These are phyloP conservation scores for Saccharomycopsis sp. DNA, from an alignment of 805 yeast species.

Conservation along the genomic window DNA sequence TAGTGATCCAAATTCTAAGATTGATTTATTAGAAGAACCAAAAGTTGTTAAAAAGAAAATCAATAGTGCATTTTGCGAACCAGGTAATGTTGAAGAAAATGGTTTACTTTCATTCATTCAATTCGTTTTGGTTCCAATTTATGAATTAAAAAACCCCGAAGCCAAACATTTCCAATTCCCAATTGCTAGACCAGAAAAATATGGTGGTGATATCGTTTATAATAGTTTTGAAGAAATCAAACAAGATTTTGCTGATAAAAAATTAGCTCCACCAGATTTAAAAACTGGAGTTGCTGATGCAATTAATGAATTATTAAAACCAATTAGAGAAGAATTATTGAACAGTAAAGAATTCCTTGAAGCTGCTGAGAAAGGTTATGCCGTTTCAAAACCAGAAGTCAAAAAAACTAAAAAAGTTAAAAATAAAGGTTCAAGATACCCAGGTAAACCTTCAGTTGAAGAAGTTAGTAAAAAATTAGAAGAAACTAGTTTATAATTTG, in stretches of 20 bases:
- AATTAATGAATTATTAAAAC: slow-evolving; percentile 70
- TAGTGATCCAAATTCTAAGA: slow-evolving; percentile 95
- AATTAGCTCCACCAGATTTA: slow-evolving; percentile 86
- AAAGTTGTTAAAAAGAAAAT: slow-evolving; percentile 83
- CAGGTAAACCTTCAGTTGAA: slow-evolving; percentile 37
- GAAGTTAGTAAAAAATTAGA: slow-evolving; percentile 30
- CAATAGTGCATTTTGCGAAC: slow-evolving; percentile 87
- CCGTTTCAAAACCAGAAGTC: slow-evolving; percentile 51
- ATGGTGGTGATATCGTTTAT: slow-evolving; percentile 87
- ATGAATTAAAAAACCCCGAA: slow-evolving; percentile 45
- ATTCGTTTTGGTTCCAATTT: slow-evolving; percentile 76
- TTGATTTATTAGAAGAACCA: slow-evolving; percentile 86
- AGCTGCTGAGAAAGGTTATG: slow-evolving; percentile 74
- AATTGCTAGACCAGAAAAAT: slow-evolving; percentile 90
- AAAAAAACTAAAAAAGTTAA: slow-evolving; percentile 63
- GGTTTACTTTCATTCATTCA: slow-evolving; percentile 83
- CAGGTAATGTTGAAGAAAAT: slow-evolving; percentile 85
- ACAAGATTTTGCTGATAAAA: slow-evolving; percentile 59
- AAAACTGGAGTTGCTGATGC: slow-evolving; percentile 86
- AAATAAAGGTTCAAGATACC: slow-evolving; percentile 84
- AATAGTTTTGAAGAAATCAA: slow-evolving; percentile 56
- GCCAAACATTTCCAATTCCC: slow-evolving; percentile 45
- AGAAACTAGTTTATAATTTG: slow-evolving; percentile 28
- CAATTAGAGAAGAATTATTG: slow-evolving; percentile 64
- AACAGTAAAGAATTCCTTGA: slow-evolving; percentile 62